Base-by-base conservation (phyloP, 1,139 yeast genomes). In the Kodamaea plutei region DNA sequence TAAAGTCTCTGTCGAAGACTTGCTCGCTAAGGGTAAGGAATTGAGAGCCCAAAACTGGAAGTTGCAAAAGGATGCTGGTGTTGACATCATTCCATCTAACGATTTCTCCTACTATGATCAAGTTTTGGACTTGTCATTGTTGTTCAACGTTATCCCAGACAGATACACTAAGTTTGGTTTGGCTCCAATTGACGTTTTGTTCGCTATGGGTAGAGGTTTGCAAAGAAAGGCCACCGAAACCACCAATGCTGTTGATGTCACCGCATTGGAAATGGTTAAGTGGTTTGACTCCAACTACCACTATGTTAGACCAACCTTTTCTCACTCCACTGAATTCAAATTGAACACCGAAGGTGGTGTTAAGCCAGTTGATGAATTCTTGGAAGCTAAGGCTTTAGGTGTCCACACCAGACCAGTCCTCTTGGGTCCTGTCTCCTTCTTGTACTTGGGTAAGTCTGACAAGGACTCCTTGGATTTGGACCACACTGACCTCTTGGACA, bases 161-260 rank as follows among this genome's bases (percentile, higher is more conserved):
- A 84, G 97, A 71, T 91, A 91, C 83, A 73, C 89, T 69, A 84
- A 91, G 76, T 85, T 75, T 70, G 79, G 83, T 56, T 79, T 91
- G 61, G 79, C 89, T 45, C 82, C 89, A 62, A 75, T 91, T 54
- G 98, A 91, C 67, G 87, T 88, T 45, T 72, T 85, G 58, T 91
- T 91, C 63, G 98, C 98, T 58, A 93, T 91, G 98, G 98, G 97
- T 69, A 88, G 98, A 79, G 98, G 98, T 80, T 79, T 91, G 64
- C 98, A 93, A 76, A 85, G 93, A 72, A 81, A 84, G 69, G 95
- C 95, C 49, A 84, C 93, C 48, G 96, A 84, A 50, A 61, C 89
- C 49, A 63, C 79, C 42, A 76, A 83, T 50, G 95, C 95, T 48
- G 96, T 91, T 51, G 98, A 93, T 67, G 98, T 91, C 41, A 91